Conservation (phyloP, 805 yeast species). For the Lachancea meyersii region DNA sequence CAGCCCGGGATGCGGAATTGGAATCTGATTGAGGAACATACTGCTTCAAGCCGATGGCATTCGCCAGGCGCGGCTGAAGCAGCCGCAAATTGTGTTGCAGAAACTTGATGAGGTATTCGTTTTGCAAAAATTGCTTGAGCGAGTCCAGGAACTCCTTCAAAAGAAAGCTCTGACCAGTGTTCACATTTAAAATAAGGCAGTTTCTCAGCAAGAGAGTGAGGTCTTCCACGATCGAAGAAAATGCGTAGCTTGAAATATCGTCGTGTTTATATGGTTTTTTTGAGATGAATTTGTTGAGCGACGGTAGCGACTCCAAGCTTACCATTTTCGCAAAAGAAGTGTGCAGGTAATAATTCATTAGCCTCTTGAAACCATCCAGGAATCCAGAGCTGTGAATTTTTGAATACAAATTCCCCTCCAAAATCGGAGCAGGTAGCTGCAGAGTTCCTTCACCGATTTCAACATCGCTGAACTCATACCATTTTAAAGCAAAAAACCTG, state of each 20-base stretch:
- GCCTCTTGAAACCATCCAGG: constrained; percentile 55
- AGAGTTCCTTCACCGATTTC: constrained; percentile 8
- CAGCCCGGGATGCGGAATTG: constrained; percentile 7
- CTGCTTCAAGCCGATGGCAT: constrained; percentile 19
- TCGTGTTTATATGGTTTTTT: constrained; percentile 18
- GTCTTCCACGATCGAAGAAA: constrained; percentile 84
- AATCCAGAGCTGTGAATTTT: constrained; percentile 35
- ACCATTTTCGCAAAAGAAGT: constrained; percentile 79
- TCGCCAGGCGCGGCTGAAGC: constrained; percentile 23
- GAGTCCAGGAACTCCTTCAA: constrained; percentile 26
- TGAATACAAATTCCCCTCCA: constrained; percentile 22
- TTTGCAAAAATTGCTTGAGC: constrained; percentile 26
- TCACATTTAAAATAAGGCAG: constrained; percentile 56
- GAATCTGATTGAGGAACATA: constrained; percentile 18
- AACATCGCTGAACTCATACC: constrained; percentile 42
- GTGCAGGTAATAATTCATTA: constrained; percentile 62
- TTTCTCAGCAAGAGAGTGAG: constrained; percentile 65
- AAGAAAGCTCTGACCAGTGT: constrained; percentile 53
- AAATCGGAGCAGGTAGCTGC: constrained; percentile 23
- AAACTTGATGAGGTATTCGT: constrained; percentile 28
- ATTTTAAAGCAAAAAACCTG: constrained; percentile 62
- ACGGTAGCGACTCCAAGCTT: constrained; percentile 72
- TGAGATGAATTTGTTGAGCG: constrained; percentile 34
- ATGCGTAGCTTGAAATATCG: constrained; percentile 41
- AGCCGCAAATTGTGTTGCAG: constrained; percentile 25